These are phyloP conservation scores for Phialophora chinensis DNA, from an alignment of 2,329 filamentous ascomycete species.

Conservation along the genomic window DNA sequence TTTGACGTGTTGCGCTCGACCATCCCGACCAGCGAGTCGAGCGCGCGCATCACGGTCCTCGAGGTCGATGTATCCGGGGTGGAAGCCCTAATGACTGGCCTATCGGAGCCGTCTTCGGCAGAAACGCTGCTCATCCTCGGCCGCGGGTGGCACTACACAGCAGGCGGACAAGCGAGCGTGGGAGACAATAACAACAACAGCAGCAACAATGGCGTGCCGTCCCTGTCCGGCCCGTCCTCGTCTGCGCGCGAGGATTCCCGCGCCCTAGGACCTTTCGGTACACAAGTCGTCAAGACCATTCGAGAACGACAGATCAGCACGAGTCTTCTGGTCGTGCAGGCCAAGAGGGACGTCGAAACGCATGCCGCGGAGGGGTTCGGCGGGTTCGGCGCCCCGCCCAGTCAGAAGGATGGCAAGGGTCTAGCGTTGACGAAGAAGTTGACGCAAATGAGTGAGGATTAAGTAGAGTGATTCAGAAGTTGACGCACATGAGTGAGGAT, in stretches of 20 bases:
- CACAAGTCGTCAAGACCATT: constrained; percentile 62
- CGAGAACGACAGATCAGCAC: constrained; percentile 65
- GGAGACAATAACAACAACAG: neutral
- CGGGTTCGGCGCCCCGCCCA: constrained; percentile 10
- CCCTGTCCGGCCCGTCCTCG: constrained; percentile 6
- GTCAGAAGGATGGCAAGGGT: constrained; percentile 4
- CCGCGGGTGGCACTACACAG: neutral
- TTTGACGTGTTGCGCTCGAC: constrained; percentile 23
- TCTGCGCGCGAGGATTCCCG: constrained; percentile 36
- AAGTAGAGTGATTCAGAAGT: neutral
- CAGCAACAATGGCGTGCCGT: neutral
- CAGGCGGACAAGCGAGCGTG: neutral
- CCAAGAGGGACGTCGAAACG: constrained; percentile 45
- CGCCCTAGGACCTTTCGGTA: constrained; percentile 60
- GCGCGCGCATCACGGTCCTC: constrained; percentile 20
- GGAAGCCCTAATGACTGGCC: constrained; percentile 46
- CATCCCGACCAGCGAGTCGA: constrained; percentile 14
- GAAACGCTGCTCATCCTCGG: constrained; percentile 30
- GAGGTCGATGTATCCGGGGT: constrained; percentile 34
- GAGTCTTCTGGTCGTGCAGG: constrained; percentile 74
- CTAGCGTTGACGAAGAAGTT: constrained; percentile 22
- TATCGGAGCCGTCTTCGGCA: constrained; percentile 37
- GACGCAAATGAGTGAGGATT: constrained; percentile 24
- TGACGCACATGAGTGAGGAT: too few species aligned
- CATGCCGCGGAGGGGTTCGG: constrained; percentile 3